Evolutionary conservation across 768 basidiomycete species (phyloP), one percentile per base, ranked within the genome.

Genomic region (Suillus discolor): DNA sequence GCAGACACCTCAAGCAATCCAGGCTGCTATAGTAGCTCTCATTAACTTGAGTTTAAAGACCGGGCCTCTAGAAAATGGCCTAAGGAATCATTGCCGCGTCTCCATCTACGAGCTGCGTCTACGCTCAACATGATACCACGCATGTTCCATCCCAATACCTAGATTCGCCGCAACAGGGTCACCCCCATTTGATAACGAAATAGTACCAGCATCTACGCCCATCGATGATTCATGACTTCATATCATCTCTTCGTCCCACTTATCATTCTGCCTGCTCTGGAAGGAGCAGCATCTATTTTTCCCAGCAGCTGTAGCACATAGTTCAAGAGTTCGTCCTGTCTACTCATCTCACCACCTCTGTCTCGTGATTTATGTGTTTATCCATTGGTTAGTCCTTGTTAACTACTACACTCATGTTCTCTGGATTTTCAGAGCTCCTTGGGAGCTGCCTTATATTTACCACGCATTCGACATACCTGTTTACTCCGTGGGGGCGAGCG

Each of bases 1-100:
- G 91, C 54, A 87, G 91, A 70, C 89, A 92, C 71, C 81, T 92
- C 34, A 89, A 88, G 68, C 89, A 89, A 70, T 89, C 88, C 9
- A 90, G 86, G 71, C 81, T 92, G 45, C 77, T 91, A 70, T 91
- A 79, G 82, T 44, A 9, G 25, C 18, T 28, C 11, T n/a, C 13
- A 6, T 54, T 23, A 11, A 11, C 38, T 44, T 11, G 47, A 23
- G 23, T 9, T 12, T 34, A 66, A 64, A n/a, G 25, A 45, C 36
- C 12, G 28, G 15, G n/a, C 25, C 62, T 47, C 57, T 47, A 11
- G 23, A 64, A 62, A 31, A 13, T 38, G 41, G 39, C 63, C 15
- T 8, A 57, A 9, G 57, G 18, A 57, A 16, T 36, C 6, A 20
- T n/a, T 55, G 20, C 34, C 6, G 20, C 20, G 36, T n/a, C 20